These are phyloP conservation scores for Hypoxylon sp. DNA, from an alignment of 2,329 filamentous ascomycete genomes.

Conservation along the genomic window DNA sequence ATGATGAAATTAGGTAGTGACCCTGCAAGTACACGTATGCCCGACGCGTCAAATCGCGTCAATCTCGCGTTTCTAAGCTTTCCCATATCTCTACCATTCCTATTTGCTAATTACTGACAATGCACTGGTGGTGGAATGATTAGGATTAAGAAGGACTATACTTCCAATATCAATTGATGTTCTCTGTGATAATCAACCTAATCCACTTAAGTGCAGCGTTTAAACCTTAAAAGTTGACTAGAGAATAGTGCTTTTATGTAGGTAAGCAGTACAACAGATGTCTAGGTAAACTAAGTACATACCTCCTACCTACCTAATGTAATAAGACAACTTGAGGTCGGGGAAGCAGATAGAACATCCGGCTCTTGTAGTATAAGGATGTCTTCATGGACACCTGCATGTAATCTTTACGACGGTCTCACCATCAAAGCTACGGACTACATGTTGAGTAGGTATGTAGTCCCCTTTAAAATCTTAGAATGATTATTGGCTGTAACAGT, in stretches of 20 bases:
- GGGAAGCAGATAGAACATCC: slow-evolving; percentile 7
- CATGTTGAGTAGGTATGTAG: neutral
- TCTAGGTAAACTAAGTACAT: no score
- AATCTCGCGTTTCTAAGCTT: slow-evolving; percentile 45
- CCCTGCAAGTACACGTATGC: slow-evolving; percentile 13
- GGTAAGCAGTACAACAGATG: neutral
- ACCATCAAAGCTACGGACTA: neutral
- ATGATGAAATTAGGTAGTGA: slow-evolving; percentile 6
- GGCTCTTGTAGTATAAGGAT: neutral
- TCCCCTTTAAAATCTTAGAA: neutral
- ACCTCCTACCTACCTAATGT: no score
- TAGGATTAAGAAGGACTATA: slow-evolving; percentile 1
- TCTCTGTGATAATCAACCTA: neutral
- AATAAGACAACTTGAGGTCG: neutral
- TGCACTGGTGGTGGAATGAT: neutral
- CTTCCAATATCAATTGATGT: neutral
- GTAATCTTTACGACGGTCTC: neutral
- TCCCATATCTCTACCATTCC: slow-evolving; percentile 2
- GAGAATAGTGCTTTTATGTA: neutral
- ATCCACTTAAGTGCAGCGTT: neutral
- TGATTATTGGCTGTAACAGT: neutral
- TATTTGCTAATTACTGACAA: slow-evolving; percentile 2
- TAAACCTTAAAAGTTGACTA: slow-evolving; percentile 3
- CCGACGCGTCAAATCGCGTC: slow-evolving; percentile 49
- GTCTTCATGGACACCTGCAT: neutral